phyloP scores from a whole-genome alignment of 2,329 filamentous ascomycete genomes.

The Nemania abortiva region DNA sequence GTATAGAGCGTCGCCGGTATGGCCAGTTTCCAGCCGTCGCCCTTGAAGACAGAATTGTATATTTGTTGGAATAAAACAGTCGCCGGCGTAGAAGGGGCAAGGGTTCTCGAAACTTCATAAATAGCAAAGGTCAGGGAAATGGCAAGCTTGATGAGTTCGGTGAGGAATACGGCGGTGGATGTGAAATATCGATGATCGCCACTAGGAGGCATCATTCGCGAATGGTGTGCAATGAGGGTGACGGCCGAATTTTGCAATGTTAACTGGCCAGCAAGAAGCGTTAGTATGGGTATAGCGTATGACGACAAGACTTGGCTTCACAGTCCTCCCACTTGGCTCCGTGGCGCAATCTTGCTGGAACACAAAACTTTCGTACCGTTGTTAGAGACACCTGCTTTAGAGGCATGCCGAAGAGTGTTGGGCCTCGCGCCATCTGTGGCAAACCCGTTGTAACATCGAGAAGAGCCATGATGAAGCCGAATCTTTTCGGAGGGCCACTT shows the following conservation, averaged over 20 bases:
- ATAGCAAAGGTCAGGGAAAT: constrained; percentile 89
- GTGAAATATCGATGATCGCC: constrained; percentile 91
- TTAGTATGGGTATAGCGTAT: constrained; percentile 20
- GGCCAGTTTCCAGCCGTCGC: constrained; percentile 94
- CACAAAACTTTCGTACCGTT: constrained; percentile 61
- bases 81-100: constrained; percentile 82
- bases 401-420: constrained; percentile 68
- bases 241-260: constrained; percentile 84
- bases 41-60: constrained; percentile 83
- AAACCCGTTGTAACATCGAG: constrained; percentile 54
- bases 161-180: constrained; percentile 93
- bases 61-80: constrained; percentile 85
- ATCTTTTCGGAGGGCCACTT: background rate
- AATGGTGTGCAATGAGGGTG: constrained; percentile 92
- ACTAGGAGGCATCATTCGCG: constrained; percentile 87
- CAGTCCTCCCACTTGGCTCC: background rate
- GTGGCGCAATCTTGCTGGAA: background rate
- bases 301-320: constrained; percentile 2
- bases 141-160: constrained; percentile 89
- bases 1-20: constrained; percentile 91
- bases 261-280: constrained; percentile 64
- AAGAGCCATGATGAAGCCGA: constrained; percentile 56
- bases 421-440: constrained; percentile 55
- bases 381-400: constrained; percentile 77
- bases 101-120: constrained; percentile 83